Evolutionary conservation across 768 basidiomycete species (phyloP).

Genomic region (Suillus occidentalis): DNA sequence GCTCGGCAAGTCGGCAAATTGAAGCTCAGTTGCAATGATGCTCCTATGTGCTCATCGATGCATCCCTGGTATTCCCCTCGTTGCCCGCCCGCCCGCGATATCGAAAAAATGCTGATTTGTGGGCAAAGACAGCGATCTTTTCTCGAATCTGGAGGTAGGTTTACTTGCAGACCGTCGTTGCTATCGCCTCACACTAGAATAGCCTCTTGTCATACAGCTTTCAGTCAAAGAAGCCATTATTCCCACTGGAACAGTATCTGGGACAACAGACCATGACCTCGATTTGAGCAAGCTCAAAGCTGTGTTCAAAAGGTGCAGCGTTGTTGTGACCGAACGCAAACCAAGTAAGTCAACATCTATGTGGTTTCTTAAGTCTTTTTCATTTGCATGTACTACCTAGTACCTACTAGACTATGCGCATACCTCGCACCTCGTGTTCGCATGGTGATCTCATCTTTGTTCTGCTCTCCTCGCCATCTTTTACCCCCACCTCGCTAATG

Average conservation of each 20-base stretch:
- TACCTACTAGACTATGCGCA: too few relatives aligned
- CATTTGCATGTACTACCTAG: too few relatives aligned
- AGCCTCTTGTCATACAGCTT: constrained; percentile 95
- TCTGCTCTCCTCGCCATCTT: too few relatives aligned
- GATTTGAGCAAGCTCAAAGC: constrained; percentile 86
- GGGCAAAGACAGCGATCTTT: constrained; percentile 78
- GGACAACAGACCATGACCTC: constrained; percentile 77
- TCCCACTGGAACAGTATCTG: constrained; percentile 67
- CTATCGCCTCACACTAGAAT: constrained; percentile 6
- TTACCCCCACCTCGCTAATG: too few relatives aligned
- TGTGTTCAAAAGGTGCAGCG: constrained; percentile 85
- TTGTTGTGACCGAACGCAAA: constrained; percentile 89
- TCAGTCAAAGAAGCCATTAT: constrained; percentile 96
- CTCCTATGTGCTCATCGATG: too few relatives aligned
- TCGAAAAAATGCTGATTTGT: too few relatives aligned
- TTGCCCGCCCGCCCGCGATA: too few relatives aligned
- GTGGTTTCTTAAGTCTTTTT: neutral
- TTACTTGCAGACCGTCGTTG: neutral
- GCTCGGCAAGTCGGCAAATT: too few relatives aligned
- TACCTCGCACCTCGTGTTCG: too few relatives aligned
- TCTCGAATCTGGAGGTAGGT: constrained; percentile 89
- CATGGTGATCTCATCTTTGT: too few relatives aligned
- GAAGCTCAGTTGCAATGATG: too few relatives aligned
- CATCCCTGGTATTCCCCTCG: constrained; percentile 20
- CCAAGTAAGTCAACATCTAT: constrained; percentile 52